Percentiles rank a stretch among this genome's conserved stretches.
phyloP scores from a whole-genome alignment of 192 early-diverging fungal species.

The Backusella mclennaniae region DNA sequence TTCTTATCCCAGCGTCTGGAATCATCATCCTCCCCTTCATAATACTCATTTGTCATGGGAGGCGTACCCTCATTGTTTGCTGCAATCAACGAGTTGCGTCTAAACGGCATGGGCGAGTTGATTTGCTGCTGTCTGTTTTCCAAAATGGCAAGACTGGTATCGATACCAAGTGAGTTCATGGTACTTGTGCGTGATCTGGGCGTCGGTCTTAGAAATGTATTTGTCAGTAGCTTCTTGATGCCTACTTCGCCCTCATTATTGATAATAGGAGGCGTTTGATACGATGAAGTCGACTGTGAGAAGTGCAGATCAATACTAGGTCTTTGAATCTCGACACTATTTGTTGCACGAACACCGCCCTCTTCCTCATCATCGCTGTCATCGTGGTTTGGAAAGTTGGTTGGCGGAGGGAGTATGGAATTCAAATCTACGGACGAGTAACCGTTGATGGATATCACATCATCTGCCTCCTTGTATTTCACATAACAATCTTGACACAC shows the following conservation, averaged over 20 bases:
- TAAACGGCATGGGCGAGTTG: conserved; percentile 25
- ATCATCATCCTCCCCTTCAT: conserved; percentile 57
- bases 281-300: conserved; percentile 7
- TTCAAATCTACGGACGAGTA: conserved; percentile 13
- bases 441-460: conserved; percentile 25
- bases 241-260: not conserved
- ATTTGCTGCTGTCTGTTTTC: conserved; percentile 10
- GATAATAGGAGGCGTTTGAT: not conserved
- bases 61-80: conserved; percentile 17
- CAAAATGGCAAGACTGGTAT: conserved; percentile 13
- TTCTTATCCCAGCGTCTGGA: conserved; percentile 38
- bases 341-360: not conserved
- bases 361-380: conserved; percentile 6
- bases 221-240: conserved; percentile 20
- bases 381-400: not conserved
- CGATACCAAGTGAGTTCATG: conserved; percentile 22
- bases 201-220: conserved; percentile 11
- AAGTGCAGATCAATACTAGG: conserved; percentile 10
- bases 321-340: conserved; percentile 11
- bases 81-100: conserved; percentile 23
- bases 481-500: conserved; percentile 63
- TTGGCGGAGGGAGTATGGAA: not conserved
- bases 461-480: conserved; percentile 47
- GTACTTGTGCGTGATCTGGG: conserved; percentile 34
- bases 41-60: conserved; percentile 20